Percentiles rank a stretch among this genome's conserved stretches.
Evolutionary conservation across 331 rosid species (phyloP).

Genomic region (Phaseolus coccineus): DNA sequence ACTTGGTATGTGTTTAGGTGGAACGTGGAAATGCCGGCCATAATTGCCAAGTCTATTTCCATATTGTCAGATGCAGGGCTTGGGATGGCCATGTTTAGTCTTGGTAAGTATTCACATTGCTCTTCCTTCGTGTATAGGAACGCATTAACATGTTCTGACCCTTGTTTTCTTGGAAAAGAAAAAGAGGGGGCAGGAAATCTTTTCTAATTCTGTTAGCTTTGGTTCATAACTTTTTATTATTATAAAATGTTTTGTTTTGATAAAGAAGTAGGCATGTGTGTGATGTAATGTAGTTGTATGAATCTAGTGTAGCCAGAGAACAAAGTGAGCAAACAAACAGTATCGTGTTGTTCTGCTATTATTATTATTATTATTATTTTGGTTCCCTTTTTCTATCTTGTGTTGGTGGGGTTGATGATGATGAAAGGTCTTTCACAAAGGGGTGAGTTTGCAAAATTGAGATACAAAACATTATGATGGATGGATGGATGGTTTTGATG

Average conservation of each 20-base stretch:
- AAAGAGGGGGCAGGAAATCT: constrained; percentile 40
- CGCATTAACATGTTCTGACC: constrained; percentile 28
- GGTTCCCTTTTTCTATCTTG: too few relatives aligned
- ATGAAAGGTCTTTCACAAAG: constrained; percentile 53
- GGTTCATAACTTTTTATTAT: neutral
- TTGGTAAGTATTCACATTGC: constrained; percentile 61
- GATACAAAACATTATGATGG: neutral
- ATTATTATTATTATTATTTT: neutral
- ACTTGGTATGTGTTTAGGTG: constrained; percentile 58
- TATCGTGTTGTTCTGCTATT: neutral
- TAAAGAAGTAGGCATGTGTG: constrained; percentile 26
- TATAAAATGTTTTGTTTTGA: constrained; percentile 29
- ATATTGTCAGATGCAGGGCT: constrained; percentile 96
- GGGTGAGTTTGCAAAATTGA: neutral
- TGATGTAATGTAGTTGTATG: neutral
- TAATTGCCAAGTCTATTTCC: constrained; percentile 81
- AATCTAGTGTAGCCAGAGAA: constrained; percentile 20
- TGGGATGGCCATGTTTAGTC: constrained; percentile 98
- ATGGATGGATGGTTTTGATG: constrained; percentile 34
- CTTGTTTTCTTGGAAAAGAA: constrained; percentile 32
- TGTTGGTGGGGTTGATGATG: constrained; percentile 44
- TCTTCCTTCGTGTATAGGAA: neutral
- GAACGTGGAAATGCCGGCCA: constrained; percentile 84
- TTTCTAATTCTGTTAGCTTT: constrained; percentile 40
- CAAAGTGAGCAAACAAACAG: constrained; percentile 33